phyloP scores from a whole-genome alignment of 768 basidiomycete species.

The Lactarius psammicola region DNA sequence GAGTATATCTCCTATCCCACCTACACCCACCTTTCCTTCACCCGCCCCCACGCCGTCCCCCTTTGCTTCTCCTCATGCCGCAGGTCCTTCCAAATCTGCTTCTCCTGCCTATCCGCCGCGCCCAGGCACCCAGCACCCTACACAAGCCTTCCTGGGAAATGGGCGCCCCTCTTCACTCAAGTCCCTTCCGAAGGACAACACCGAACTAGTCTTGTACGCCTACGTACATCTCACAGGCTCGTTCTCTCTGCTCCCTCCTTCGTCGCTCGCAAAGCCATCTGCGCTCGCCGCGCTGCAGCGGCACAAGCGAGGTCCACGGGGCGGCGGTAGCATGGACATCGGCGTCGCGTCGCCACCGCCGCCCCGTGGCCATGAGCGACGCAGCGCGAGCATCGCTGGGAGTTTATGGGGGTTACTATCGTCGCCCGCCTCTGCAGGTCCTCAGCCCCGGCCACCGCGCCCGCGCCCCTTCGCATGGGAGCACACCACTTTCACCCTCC shows the following conservation, averaged over 20 bases:
- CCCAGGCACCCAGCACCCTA: constrained; percentile 33
- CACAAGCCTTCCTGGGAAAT: constrained; percentile 29
- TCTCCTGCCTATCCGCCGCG: constrained; percentile 32
- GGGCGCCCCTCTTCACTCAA: constrained; percentile 22
- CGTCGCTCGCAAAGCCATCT: constrained; percentile 45
- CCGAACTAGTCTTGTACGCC: constrained; percentile 77
- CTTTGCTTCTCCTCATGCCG: constrained; percentile 10
- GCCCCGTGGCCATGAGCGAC: constrained; percentile 44
- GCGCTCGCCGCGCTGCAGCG: constrained; percentile 48
- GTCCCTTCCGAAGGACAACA: constrained; percentile 13
- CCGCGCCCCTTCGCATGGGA: constrained; percentile 29
- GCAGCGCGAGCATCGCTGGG: constrained; percentile 48
- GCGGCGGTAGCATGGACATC: constrained; percentile 82
- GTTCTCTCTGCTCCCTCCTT: constrained; percentile 53
- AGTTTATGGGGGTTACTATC: constrained; percentile 45
- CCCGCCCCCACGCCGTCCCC: constrained; percentile 34
- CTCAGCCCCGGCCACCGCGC: constrained; percentile 30
- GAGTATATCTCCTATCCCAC: constrained; percentile 32
- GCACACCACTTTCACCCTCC: constrained; percentile 20
- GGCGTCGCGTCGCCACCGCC: constrained; percentile 44
- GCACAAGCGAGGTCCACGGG: constrained; percentile 52
- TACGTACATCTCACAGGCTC: constrained; percentile 80
- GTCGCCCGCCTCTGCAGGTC: constrained; percentile 27
- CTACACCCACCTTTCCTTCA: constrained; percentile 34
- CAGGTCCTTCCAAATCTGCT: constrained; percentile 26